Evolutionary conservation across 2,329 filamentous ascomycete genomes (phyloP).

Genomic region (Mollisiaceae sp.): DNA sequence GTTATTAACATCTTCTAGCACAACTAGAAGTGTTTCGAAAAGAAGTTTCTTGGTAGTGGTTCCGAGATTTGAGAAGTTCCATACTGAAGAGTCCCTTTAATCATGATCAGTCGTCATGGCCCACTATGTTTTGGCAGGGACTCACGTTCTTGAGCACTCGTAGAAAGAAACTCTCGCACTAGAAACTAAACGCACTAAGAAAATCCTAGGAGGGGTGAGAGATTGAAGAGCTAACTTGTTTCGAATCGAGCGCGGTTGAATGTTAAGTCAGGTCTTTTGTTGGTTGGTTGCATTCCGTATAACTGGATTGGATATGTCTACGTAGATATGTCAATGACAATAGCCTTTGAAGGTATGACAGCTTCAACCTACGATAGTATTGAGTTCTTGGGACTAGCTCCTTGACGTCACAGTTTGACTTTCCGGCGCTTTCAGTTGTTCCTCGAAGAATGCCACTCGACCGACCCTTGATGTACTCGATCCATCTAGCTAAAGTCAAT

Average conservation of each 20-base stretch:
- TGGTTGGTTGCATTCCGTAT: neutral
- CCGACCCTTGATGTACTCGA: neutral
- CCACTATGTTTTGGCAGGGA: neutral
- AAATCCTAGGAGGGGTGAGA: neutral
- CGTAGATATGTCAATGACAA: neutral
- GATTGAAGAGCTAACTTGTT: neutral
- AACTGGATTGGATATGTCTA: neutral
- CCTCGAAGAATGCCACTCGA: neutral
- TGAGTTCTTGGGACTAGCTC: neutral
- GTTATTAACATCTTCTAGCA: neutral
- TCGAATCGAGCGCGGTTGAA: neutral
- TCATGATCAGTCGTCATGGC: neutral
- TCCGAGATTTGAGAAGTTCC: neutral
- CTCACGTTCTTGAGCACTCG: neutral
- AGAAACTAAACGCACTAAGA: neutral
- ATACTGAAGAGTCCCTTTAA: neutral
- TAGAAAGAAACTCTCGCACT: neutral
- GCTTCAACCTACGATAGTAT: neutral
- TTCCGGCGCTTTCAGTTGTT: neutral
- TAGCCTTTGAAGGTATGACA: neutral
- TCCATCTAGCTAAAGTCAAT: neutral
- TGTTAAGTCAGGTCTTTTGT: neutral
- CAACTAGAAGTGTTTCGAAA: neutral
- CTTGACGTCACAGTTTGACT: neutral
- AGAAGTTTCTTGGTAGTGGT: neutral